Conservation (phyloP, 176 grass and related monocot species). For the Guadua angustifolia region DNA sequence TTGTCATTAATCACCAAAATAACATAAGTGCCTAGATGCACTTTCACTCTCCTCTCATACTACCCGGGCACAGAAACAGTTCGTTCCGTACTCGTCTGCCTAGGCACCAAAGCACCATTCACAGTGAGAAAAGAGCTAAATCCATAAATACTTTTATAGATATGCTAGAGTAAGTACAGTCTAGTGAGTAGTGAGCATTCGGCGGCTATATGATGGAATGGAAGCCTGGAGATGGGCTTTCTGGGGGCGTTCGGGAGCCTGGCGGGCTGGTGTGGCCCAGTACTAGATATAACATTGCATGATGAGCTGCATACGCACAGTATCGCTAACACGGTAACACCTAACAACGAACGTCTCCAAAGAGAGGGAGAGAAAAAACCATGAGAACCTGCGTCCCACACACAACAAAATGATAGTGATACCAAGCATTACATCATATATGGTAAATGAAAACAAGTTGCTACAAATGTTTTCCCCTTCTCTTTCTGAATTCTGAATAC, state of each 20-base stretch:
- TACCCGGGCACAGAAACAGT: too few species aligned
- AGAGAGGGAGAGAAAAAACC: background rate
- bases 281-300: background rate
- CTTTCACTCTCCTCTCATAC: too few species aligned
- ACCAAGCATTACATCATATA: background rate
- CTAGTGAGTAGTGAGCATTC: too few species aligned
- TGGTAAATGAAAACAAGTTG: background rate
- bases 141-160: too few species aligned
- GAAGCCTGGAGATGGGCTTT: background rate
- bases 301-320: background rate
- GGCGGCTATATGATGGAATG: too few species aligned
- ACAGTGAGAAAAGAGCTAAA: too few species aligned
- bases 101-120: too few species aligned
- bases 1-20: too few species aligned
- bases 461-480: background rate
- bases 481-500: background rate
- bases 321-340: background rate
- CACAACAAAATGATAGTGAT: background rate
- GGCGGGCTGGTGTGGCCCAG: too few species aligned
- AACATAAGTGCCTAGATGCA: too few species aligned
- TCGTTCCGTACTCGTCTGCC: too few species aligned
- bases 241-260: background rate
- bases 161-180: too few species aligned
- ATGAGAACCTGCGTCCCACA: background rate
- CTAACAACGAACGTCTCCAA: background rate